Percentiles rank a stretch among this genome's conserved stretches.
Evolutionary conservation across 176 grass and related monocot genomes (phyloP).

Genomic region (Neostapfia colusana): DNA sequence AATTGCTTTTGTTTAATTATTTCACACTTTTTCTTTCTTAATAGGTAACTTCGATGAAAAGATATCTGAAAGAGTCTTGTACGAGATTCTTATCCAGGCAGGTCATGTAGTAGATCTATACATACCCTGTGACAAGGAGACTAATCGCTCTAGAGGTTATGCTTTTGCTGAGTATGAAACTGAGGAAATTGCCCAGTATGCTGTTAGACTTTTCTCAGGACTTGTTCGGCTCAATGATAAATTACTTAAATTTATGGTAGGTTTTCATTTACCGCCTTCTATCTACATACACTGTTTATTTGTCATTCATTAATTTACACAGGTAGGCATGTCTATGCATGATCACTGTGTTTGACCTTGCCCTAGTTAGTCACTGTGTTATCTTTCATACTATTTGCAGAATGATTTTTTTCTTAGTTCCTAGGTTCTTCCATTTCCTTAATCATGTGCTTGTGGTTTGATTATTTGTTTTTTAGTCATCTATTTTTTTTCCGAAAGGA

Average conservation of each 20-base stretch:
- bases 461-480: background rate
- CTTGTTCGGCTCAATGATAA: constrained; percentile 69
- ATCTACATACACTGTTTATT: background rate
- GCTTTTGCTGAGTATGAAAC: constrained; percentile 93
- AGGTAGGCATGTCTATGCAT: background rate
- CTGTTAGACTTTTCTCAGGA: constrained; percentile 71
- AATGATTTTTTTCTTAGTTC: background rate
- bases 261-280: constrained; percentile 34
- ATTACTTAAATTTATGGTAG: constrained; percentile 74
- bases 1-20: constrained; percentile 27
- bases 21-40: constrained; percentile 24
- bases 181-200: constrained; percentile 73
- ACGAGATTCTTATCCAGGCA: constrained; percentile 91
- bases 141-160: constrained; percentile 64
- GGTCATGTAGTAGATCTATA: constrained; percentile 71
- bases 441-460: background rate
- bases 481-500: background rate
- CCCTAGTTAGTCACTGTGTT: background rate
- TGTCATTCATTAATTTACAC: background rate
- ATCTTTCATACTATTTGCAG: background rate
- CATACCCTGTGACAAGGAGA: constrained; percentile 82
- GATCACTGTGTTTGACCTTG: background rate
- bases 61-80: constrained; percentile 69
- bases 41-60: constrained; percentile 98
- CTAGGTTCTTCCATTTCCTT: background rate